Evolutionary conservation across 306 rosid species (phyloP).

Genomic region (Luffa aegyptiaca): DNA sequence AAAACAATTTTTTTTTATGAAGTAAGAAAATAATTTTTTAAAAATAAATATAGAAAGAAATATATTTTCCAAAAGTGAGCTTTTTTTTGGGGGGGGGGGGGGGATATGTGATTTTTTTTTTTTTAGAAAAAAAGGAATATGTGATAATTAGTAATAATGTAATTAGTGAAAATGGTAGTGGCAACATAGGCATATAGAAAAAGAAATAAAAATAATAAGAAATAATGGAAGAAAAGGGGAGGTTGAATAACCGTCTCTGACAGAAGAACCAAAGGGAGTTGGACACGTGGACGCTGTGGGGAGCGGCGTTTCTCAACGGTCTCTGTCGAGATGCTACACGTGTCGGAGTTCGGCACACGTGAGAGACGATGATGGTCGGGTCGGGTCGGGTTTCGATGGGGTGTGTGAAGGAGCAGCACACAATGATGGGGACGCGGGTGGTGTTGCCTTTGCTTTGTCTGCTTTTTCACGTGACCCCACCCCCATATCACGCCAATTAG

Average conservation of each 20-base stretch:
- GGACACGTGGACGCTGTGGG: neutral
- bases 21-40: too few species aligned
- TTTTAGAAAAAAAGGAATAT: too few species aligned
- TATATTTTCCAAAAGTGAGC: too few species aligned
- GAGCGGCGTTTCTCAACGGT: neutral
- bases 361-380: neutral
- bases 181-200: neutral
- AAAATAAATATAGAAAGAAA: too few species aligned
- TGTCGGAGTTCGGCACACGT: constrained; percentile 29
- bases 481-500: constrained; percentile 12
- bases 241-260: constrained; percentile 3
- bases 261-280: neutral
- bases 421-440: constrained; percentile 9
- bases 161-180: neutral
- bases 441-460: neutral
- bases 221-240: neutral
- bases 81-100: too few species aligned
- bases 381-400: neutral
- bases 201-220: neutral
- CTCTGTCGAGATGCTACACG: constrained; percentile 2
- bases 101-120: too few species aligned
- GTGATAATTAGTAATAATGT: neutral
- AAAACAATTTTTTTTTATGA: too few species aligned
- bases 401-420: constrained; percentile 9
- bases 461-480: constrained; percentile 25